phyloP scores from a whole-genome alignment of 805 yeast genomes.

The Tetrapisispora phaffii region DNA sequence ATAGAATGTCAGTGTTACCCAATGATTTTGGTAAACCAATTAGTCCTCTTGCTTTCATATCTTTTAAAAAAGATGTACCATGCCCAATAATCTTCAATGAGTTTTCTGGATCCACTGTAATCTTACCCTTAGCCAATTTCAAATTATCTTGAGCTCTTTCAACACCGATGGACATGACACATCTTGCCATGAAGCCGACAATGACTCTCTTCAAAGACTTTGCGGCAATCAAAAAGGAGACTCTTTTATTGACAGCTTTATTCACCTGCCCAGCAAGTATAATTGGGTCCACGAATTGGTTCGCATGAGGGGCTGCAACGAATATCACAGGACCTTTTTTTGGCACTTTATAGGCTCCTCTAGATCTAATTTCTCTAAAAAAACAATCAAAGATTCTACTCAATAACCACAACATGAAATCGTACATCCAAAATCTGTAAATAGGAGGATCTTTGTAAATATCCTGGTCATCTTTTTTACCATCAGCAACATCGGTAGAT shows the following conservation, averaged over 20 bases:
- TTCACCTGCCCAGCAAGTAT: conserved; percentile 75
- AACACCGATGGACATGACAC: conserved; percentile 82
- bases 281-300: conserved; percentile 74
- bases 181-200: conserved; percentile 67
- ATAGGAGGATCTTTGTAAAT: conserved; percentile 33
- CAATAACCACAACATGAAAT: conserved; percentile 43
- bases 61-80: conserved; percentile 53
- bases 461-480: not conserved
- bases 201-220: conserved; percentile 54
- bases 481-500: not conserved
- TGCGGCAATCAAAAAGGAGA: conserved; percentile 79
- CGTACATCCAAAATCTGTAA: conserved; percentile 37
- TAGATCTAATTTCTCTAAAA: conserved; percentile 78
- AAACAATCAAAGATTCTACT: conserved; percentile 49
- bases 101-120: conserved; percentile 40
- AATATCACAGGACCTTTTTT: conserved; percentile 75
- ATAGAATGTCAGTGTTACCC: conserved; percentile 65
- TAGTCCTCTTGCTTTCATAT: conserved; percentile 56
- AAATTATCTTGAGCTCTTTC: conserved; percentile 85
- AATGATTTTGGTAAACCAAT: conserved; percentile 67
- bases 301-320: conserved; percentile 97
- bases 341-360: conserved; percentile 74
- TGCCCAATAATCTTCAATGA: conserved; percentile 48
- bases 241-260: conserved; percentile 52
- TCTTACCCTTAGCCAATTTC: conserved; percentile 53